Evolutionary conservation across 345 rosid genomes (phyloP).

Genomic region (Streptanthus diversifolius): DNA sequence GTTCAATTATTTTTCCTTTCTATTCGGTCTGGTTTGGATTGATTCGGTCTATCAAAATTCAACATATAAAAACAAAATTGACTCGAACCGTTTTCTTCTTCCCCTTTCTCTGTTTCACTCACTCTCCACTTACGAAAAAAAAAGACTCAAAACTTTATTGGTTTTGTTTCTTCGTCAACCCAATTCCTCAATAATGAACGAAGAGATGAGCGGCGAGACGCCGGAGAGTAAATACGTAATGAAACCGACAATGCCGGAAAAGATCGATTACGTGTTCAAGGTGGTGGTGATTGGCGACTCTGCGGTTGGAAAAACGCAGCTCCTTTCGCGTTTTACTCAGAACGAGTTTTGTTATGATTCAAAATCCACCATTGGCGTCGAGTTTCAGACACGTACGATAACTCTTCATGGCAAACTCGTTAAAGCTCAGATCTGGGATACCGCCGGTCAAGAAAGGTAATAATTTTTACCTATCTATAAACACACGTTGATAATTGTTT

Average conservation of each 20-base stretch:
- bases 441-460: conserved; percentile 95
- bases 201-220: conserved; percentile 58
- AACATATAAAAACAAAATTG: neutral
- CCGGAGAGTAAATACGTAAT: conserved; percentile 26
- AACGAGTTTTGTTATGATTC: conserved; percentile 70
- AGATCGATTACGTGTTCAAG: conserved; percentile 69
- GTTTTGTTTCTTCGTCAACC: neutral
- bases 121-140: conserved; percentile 27
- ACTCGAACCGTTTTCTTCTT: neutral
- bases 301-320: conserved; percentile 77
- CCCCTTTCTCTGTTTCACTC: conserved; percentile 18
- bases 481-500: neutral
- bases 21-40: neutral
- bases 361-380: conserved; percentile 83
- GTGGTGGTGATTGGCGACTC: conserved; percentile 85
- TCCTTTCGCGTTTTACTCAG: conserved; percentile 67
- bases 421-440: conserved; percentile 97
- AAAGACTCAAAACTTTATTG: neutral
- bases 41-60: neutral
- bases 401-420: conserved; percentile 55
- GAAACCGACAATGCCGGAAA: conserved; percentile 38
- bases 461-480: neutral
- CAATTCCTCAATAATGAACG: conserved; percentile 40
- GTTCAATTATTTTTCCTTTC: neutral
- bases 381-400: conserved; percentile 76